Evolutionary conservation across 202 grass and related monocot species (phyloP), one percentile per base, ranked within the genome.

Genomic region (Carex arenaria): DNA sequence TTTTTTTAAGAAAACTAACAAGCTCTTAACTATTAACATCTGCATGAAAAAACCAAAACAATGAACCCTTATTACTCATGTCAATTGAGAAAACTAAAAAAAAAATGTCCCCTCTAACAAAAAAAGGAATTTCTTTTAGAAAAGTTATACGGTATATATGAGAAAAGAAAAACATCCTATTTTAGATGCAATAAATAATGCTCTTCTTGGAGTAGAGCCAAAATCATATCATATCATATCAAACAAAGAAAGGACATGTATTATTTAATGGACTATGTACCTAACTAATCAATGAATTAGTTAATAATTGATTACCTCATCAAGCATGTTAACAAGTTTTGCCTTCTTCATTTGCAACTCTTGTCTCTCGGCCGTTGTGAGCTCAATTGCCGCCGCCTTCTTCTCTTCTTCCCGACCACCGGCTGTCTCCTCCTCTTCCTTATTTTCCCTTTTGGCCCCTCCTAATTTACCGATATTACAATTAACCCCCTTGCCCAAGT

Each of bases 341-440:
- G 91, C 90, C 90, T 99, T 99, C 96, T 99, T 99, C 96, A 99
- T 96, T 88, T 96, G 93, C 66, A 94, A 78, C 89, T 99, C 96
- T 80, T 99, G 96, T 83, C 91, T 83, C 87, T 96, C 96, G 3
- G 96, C 96, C 34, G 96, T 94, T 5, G 93, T 88, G 64, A 99
- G 81, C 87, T 99, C 96, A 2, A 61, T 42, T 3, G 47, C 87
- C n/a, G 60, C 64, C 7, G 69, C 10, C 26, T 80, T 82, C 84
- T 93, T 95, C 3, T 70, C 64, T 3, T 79, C 91, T 8, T 78
- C 54, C 12, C 59, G 86, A 17, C 84, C 86, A 3, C 87, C 75
- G 6, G 76, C 86, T 4, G 72, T 30, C 42, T 92, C 80, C 0
- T 84, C 78, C 13, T 95, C 89, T 69, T 90, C 87, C 47, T 88